Conservation (phyloP, 495 filamentous ascomycete species). For the Penicillium verhagenii region DNA sequence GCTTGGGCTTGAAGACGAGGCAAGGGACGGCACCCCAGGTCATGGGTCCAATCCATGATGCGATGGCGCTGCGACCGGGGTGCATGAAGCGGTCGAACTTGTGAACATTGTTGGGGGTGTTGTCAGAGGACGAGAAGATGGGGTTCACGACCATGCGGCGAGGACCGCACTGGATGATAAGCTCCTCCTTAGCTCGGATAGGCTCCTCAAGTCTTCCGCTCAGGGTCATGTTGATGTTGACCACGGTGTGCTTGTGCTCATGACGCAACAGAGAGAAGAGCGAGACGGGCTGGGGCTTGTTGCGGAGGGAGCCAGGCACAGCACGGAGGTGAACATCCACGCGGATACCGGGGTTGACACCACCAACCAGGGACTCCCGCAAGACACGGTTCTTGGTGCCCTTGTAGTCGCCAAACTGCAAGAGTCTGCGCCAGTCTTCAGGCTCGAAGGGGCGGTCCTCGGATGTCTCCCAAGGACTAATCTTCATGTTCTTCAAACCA, state of each 20-base stretch:
- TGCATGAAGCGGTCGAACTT: conserved; percentile 94
- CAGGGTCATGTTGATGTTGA: conserved; percentile 84
- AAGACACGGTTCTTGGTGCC: conserved; percentile 70
- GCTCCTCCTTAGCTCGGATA: conserved; percentile 83
- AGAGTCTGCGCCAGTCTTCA: conserved; percentile 81
- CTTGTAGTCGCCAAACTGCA: conserved; percentile 82
- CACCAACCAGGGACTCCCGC: conserved; percentile 80
- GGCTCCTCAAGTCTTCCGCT: conserved; percentile 67
- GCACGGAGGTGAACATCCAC: conserved; percentile 77
- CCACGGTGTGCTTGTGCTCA: conserved; percentile 86
- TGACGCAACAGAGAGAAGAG: conserved; percentile 87
- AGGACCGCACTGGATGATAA: conserved; percentile 86
- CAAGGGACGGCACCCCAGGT: conserved; percentile 90
- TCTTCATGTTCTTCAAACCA: conserved; percentile 84
- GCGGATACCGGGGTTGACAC: conserved; percentile 76
- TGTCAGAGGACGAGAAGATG: conserved; percentile 79
- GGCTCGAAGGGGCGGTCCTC: conserved; percentile 85
- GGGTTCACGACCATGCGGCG: conserved; percentile 85
- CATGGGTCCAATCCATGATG: conserved; percentile 83
- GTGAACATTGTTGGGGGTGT: conserved; percentile 90
- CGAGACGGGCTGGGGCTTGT: conserved; percentile 58
- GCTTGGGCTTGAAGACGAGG: conserved; percentile 74
- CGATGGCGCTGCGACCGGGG: conserved; percentile 86
- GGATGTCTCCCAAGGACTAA: conserved; percentile 81
- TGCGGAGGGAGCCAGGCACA: conserved; percentile 61